These are phyloP conservation scores for Anisodus acutangulus DNA, from an alignment of 257 asterid species.

Conservation along the genomic window DNA sequence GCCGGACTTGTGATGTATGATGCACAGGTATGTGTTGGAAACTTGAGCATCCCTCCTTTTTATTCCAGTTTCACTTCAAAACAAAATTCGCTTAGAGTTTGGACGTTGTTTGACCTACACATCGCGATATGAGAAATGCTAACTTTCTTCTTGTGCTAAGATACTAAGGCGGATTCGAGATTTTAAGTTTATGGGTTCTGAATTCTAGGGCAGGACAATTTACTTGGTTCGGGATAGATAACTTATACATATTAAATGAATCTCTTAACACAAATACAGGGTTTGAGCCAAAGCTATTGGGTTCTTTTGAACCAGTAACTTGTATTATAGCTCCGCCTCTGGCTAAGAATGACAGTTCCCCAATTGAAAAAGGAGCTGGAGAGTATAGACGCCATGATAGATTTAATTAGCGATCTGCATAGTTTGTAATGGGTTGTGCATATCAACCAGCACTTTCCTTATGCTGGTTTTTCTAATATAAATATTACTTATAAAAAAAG, in stretches of 20 bases:
- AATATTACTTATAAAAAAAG: no score
- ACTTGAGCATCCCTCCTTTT: neutral
- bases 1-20: conserved; percentile 88
- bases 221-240: neutral
- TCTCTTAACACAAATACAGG: no score
- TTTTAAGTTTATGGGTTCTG: neutral
- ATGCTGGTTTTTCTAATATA: no score
- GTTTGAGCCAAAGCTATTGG: no score
- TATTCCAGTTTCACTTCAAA: neutral
- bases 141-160: neutral
- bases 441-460: no score
- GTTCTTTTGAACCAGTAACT: no score
- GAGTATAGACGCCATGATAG: no score
- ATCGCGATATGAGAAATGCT: neutral
- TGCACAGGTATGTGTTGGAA: conserved; percentile 73
- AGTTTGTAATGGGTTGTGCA: no score
- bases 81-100: neutral
- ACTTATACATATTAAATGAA: no score
- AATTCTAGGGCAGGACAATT: neutral
- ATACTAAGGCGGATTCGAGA: no score
- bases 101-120: neutral
- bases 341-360: neutral
- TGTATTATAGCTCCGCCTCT: neutral
- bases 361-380: no score
- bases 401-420: no score